A percentile compares a stretch with the other conserved stretches of the same genome.
Conservation (phyloP, 352 stramenopile genomes). For the Globisporangium irregulare region DNA sequence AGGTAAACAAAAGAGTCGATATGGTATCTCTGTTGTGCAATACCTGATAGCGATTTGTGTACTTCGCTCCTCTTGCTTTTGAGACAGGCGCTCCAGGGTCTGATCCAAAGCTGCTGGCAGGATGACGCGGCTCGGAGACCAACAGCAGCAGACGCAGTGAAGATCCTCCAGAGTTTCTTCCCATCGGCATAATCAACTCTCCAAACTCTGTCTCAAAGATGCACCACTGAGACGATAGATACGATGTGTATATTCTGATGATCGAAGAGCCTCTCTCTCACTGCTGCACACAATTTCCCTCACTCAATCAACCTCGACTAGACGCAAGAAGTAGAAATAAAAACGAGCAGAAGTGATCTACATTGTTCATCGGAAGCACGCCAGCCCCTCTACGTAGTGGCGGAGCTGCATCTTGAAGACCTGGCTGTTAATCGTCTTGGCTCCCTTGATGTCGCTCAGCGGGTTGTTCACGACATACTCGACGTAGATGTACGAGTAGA, state of each 20-base stretch:
- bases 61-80: not conserved
- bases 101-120: conserved; percentile 69
- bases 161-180: conserved; percentile 50
- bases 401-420: conserved; percentile 70
- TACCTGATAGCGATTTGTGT: not conserved
- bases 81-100: conserved; percentile 46
- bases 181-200: conserved; percentile 15
- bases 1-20: conserved; percentile 22
- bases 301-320: not conserved
- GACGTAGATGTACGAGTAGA: conserved; percentile 90
- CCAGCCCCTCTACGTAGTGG: conserved; percentile 73
- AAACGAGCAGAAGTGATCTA: not conserved
- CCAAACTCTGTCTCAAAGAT: not conserved
- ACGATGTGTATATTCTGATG: conserved; percentile 4
- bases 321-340: not conserved
- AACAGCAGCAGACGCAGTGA: conserved; percentile 37
- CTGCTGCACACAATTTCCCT: too few relatives aligned
- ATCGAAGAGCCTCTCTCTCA: too few relatives aligned
- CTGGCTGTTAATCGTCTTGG: conserved; percentile 75
- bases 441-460: conserved; percentile 68
- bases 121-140: conserved; percentile 50
- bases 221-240: not conserved
- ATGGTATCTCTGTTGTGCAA: not conserved
- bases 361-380: conserved; percentile 55
- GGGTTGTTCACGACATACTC: conserved; percentile 91